These are phyloP conservation scores for Urostyla sp. DNA, from an alignment of 73 alveolate genomes.

Conservation along the genomic window DNA sequence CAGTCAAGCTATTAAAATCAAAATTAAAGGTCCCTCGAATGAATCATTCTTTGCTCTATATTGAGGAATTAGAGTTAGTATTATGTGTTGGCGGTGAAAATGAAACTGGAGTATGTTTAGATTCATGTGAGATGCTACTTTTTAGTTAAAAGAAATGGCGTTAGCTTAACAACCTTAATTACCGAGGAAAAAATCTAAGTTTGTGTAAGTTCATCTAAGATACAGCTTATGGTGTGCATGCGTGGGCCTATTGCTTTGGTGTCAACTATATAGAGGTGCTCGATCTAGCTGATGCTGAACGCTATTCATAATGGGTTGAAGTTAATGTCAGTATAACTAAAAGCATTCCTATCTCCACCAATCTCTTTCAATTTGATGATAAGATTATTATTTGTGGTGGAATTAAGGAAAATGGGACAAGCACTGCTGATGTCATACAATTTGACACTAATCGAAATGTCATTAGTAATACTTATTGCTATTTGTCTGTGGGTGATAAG, in stretches of 20 bases:
- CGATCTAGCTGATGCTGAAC: conserved; percentile 1
- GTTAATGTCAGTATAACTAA: not conserved
- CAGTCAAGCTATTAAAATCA: not conserved
- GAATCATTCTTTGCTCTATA: conserved; percentile 47
- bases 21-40: conserved; percentile 41
- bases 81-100: conserved; percentile 50
- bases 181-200: conserved; percentile 15
- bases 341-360: conserved; percentile 1
- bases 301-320: conserved; percentile 42
- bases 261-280: conserved; percentile 6
- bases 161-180: conserved; percentile 22
- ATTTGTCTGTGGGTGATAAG: conserved; percentile 34
- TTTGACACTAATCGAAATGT: not conserved
- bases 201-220: conserved; percentile 36
- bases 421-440: conserved; percentile 1
- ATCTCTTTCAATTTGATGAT: conserved; percentile 29
- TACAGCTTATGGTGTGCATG: not conserved
- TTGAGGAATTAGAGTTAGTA: conserved; percentile 13
- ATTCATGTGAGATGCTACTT: conserved; percentile 27
- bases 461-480: not conserved
- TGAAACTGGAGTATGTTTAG: conserved; percentile 11
- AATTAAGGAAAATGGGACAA: conserved; percentile 28
- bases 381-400: conserved; percentile 50
- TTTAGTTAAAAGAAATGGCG: conserved; percentile 7
- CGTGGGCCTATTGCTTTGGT: conserved; percentile 32